These are phyloP conservation scores for Lumnitzera racemosa DNA, from an alignment of 345 rosid species.

Conservation along the genomic window DNA sequence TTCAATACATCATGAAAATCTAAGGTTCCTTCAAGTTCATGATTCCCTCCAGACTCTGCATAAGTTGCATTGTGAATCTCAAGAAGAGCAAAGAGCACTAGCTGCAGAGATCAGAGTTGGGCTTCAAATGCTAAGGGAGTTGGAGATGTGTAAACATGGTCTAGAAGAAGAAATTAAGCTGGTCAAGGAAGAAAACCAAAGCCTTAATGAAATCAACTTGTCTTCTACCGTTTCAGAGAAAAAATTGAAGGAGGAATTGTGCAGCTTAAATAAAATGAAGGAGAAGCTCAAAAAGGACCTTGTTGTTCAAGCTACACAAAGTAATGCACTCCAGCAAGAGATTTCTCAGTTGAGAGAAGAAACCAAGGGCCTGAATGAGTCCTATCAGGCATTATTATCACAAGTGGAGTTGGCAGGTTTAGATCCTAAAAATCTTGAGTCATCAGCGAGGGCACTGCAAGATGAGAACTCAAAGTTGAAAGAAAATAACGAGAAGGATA, in stretches of 20 bases:
- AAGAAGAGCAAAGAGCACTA: conserved; percentile 58
- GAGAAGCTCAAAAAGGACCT: conserved; percentile 68
- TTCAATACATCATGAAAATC: conserved; percentile 51
- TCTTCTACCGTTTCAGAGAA: conserved; percentile 38
- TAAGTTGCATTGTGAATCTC: conserved; percentile 42
- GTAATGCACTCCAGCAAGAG: conserved; percentile 66
- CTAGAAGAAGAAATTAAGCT: conserved; percentile 49
- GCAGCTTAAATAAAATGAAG: conserved; percentile 54
- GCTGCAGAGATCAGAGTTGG: conserved; percentile 55
- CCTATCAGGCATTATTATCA: conserved; percentile 47
- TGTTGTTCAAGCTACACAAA: conserved; percentile 38
- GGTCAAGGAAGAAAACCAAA: conserved; percentile 26
- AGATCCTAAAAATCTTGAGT: conserved; percentile 38
- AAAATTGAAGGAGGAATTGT: conserved; percentile 41
- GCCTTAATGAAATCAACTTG: conserved; percentile 36
- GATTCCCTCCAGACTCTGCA: conserved; percentile 43
- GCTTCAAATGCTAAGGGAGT: conserved; percentile 44
- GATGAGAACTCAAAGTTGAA: conserved; percentile 56
- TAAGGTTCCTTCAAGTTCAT: conserved; percentile 56
- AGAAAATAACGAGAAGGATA: conserved; percentile 39
- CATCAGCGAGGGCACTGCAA: conserved; percentile 55
- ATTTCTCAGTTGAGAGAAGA: conserved; percentile 65
- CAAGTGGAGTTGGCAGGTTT: conserved; percentile 64
- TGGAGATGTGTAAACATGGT: conserved; percentile 39
- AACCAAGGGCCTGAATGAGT: conserved; percentile 40